Evolutionary conservation across 1,284 basidiomycete genomes (phyloP), one percentile per base, ranked within the genome.

Genomic region (Ganoderma meredithae): DNA sequence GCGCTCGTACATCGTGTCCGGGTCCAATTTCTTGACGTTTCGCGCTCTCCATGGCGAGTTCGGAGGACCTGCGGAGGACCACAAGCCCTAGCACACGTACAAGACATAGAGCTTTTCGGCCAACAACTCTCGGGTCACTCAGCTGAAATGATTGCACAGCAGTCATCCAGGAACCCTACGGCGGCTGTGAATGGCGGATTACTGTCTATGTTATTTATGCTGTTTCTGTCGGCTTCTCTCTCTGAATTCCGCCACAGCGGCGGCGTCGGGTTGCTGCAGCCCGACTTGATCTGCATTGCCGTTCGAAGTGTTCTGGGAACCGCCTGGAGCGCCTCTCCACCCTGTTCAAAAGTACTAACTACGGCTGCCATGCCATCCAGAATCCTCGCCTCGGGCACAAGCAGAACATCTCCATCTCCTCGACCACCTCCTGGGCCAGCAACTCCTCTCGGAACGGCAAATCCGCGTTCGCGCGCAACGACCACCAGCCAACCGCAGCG

Each of bases 341-440:
- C 49, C 52, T 10, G n/a, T 33, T 17, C 27, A 62, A 31, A 63
- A 36, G 60, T 71, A 47, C 70, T 71, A 63, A 69, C 53, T 13
- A 19, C 39, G 53, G 47, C 10, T 15, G 9, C 43, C 12, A 22
- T 52, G 40, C 31, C n/a, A 15, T 61, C 27, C 44, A 77, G 75
- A 72, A 69, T 41, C 40, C 71, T 41, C 71, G 72, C 27, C 66
- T 69, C 10, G 71, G 73, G 36, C 89, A 90, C 73, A 76, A 76
- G 0, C 83, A 87, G 74, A 83, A 82, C 17, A 80, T 82, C 72
- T 90, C 88, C 17, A 78, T 82, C 41, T 79, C 81, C 19, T 88
- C 88, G 12, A 78, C 84, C 22, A 81, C 82, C 10, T 88, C 88
- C n/a, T 89, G 87, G 86, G 79, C 81, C n/a, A 86, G 81, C 59